Evolutionary conservation across 129 eudicot genomes (phyloP).

Genomic region (Centrapalus pauciflorus): DNA sequence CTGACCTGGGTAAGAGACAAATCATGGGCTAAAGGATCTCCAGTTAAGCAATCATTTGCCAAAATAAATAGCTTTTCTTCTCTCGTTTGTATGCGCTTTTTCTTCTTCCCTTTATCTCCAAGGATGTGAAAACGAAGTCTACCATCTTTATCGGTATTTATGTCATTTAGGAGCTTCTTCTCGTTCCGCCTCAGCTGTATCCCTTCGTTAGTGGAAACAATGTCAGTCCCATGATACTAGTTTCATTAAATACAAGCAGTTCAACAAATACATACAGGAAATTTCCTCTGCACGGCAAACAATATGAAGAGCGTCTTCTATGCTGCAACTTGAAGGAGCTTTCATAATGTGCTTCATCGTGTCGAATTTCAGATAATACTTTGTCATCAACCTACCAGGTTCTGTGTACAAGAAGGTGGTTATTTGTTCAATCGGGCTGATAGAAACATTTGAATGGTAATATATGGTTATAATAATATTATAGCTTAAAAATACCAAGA

Average conservation of each 20-base stretch:
- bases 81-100: constrained; percentile 92
- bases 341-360: constrained; percentile 94
- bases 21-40: constrained; percentile 86
- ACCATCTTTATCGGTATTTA: constrained; percentile 84
- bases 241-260: neutral
- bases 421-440: neutral
- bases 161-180: constrained; percentile 87
- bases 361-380: constrained; percentile 87
- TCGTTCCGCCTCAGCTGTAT: constrained; percentile 96
- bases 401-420: constrained; percentile 42
- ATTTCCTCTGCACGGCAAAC: constrained; percentile 92
- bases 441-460: neutral
- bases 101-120: constrained; percentile 88
- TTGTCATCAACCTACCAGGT: constrained; percentile 96
- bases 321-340: constrained; percentile 73
- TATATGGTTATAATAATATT: neutral
- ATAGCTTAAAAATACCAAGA: constrained; percentile 54
- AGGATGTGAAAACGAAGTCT: constrained; percentile 89
- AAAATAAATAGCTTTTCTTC: constrained; percentile 94
- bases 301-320: constrained; percentile 78
- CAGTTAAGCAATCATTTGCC: constrained; percentile 95
- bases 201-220: constrained; percentile 53
- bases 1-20: constrained; percentile 87
- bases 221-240: constrained; percentile 18
- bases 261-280: constrained; percentile 51